A percentile compares a stretch with the other conserved stretches of the same genome.
These are phyloP conservation scores for Aureobasidium pullulans DNA, from an alignment of 2,329 filamentous ascomycete genomes.

Conservation along the genomic window DNA sequence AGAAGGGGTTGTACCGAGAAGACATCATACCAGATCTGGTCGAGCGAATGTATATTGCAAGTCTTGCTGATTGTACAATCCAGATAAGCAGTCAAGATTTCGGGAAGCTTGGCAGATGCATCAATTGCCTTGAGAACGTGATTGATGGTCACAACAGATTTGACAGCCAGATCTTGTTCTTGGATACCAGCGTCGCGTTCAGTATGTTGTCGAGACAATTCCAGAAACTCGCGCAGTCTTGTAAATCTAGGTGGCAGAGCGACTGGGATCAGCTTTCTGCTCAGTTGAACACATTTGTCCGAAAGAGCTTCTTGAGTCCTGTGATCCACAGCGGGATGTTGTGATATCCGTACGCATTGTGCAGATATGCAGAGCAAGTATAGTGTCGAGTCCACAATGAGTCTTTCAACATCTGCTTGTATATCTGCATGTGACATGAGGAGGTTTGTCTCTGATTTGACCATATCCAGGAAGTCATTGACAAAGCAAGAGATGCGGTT, in stretches of 20 bases:
- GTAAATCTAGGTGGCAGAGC: slow-evolving; percentile 13
- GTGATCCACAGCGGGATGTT: not conserved
- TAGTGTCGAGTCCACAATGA: slow-evolving; percentile 9
- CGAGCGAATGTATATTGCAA: slow-evolving; percentile 26
- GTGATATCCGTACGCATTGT: slow-evolving; percentile 6
- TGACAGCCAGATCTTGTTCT: slow-evolving; percentile 35
- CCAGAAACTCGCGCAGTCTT: slow-evolving; percentile 37
- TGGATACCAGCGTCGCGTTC: slow-evolving; percentile 43
- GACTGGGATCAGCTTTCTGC: not conserved
- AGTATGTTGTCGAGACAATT: slow-evolving; percentile 35
- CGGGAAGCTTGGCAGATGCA: not conserved
- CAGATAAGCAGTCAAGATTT: not conserved
- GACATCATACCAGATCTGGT: slow-evolving; percentile 36
- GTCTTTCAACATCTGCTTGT: not conserved
- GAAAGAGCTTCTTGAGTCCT: not conserved
- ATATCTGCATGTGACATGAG: not conserved
- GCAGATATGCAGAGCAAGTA: slow-evolving; percentile 14
- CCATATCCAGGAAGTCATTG: slow-evolving; percentile 26
- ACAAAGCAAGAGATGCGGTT: slow-evolving; percentile 35
- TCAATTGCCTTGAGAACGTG: slow-evolving; percentile 30
- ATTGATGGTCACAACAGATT: slow-evolving; percentile 41
- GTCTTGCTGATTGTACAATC: not conserved
- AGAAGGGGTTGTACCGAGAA: slow-evolving; percentile 48
- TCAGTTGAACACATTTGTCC: not conserved
- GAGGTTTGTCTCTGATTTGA: slow-evolving; percentile 3